Conservation (phyloP, 768 basidiomycete species). For the Phanerochaete carnosa region DNA sequence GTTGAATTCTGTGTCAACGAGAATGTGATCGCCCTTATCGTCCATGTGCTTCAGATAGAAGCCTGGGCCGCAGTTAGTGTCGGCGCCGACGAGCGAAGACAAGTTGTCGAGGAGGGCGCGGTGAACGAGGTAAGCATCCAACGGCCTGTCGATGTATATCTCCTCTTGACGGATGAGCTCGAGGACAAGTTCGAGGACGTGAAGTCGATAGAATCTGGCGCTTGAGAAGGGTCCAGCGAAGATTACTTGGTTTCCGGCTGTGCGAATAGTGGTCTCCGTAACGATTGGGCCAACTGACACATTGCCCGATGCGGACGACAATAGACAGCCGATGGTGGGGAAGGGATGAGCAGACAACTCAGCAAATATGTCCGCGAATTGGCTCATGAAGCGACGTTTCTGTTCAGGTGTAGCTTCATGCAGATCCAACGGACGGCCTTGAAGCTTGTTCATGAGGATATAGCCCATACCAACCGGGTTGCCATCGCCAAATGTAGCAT, state of each 20-base stretch:
- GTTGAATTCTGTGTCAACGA: slow-evolving; percentile 21
- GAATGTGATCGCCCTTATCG: slow-evolving; percentile 24
- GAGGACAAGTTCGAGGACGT: neutral
- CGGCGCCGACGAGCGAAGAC: too few species aligned
- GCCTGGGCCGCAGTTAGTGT: neutral
- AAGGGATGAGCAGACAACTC: slow-evolving; percentile 3
- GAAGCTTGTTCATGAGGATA: slow-evolving; percentile 7
- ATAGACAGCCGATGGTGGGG: slow-evolving; percentile 8
- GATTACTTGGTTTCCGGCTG: neutral
- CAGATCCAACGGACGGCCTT: neutral
- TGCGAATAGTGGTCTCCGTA: neutral
- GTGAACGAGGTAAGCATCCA: slow-evolving; percentile 10
- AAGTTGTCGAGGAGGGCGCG: slow-evolving; percentile 3
- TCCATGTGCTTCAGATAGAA: slow-evolving; percentile 23
- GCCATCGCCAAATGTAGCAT: neutral
- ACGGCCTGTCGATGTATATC: neutral
- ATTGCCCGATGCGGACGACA: neutral
- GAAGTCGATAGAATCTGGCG: neutral
- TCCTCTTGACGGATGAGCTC: neutral
- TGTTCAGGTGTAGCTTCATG: neutral
- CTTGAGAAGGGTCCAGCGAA: neutral
- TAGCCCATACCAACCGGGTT: slow-evolving; percentile 4
- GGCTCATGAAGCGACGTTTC: neutral
- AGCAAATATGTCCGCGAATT: slow-evolving; percentile 7
- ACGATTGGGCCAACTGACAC: slow-evolving; percentile 2